Conservation (phyloP, 306 rosid species). For the Castanea sativa region DNA sequence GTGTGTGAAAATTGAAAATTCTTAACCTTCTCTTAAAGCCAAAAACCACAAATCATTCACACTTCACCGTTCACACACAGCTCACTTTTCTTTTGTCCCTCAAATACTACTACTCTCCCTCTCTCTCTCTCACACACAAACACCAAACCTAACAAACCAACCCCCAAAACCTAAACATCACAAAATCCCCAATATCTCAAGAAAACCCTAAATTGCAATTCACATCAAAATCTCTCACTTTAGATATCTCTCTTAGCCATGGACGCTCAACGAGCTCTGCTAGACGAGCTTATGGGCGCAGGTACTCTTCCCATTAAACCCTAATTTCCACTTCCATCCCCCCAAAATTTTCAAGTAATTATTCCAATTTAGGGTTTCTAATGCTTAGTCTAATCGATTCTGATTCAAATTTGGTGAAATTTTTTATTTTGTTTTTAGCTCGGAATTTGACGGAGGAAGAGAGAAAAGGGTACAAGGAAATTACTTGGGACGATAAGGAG, state of each 20-base stretch:
- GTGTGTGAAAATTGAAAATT: too few species aligned
- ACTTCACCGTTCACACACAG: too few species aligned
- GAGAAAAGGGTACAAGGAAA: slow-evolving; percentile 81
- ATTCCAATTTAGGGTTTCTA: not conserved
- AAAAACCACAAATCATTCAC: too few species aligned
- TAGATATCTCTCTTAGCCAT: slow-evolving; percentile 33
- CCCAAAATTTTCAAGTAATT: not conserved
- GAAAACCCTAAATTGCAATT: not conserved
- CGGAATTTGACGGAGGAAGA: slow-evolving; percentile 95
- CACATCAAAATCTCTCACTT: not conserved
- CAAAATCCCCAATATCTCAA: not conserved
- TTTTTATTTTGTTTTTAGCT: slow-evolving; percentile 36
- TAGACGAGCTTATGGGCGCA: slow-evolving; percentile 97
- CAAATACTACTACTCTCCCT: not conserved
- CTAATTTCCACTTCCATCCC: not conserved
- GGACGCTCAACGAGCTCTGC: slow-evolving; percentile 99
- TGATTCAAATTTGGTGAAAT: not conserved
- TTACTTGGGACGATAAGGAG: slow-evolving; percentile 89
- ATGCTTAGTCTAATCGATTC: not conserved
- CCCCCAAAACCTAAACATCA: not conserved
- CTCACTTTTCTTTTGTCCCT: too few species aligned
- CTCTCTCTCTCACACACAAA: not conserved
- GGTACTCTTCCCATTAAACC: slow-evolving; percentile 36
- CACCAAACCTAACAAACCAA: too few species aligned
- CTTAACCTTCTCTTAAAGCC: too few species aligned